These are phyloP conservation scores for Areca catechu DNA, from an alignment of 176 grass and related monocot species.

Conservation along the genomic window DNA sequence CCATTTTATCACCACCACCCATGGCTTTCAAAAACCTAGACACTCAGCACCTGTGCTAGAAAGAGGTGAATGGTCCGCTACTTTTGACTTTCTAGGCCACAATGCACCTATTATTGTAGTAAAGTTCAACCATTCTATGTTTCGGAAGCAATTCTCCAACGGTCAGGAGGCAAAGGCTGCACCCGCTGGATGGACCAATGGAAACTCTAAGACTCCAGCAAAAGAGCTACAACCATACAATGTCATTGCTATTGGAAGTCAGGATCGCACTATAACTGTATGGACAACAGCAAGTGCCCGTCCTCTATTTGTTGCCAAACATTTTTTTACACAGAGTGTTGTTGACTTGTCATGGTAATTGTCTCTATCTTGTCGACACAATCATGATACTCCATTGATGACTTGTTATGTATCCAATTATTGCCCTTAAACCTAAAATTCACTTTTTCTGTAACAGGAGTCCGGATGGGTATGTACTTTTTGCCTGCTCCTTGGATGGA, in stretches of 20 bases:
- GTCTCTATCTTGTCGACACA: conserved; percentile 4
- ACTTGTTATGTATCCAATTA: not conserved
- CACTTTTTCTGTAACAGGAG: conserved; percentile 43
- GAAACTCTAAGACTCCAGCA: conserved; percentile 45
- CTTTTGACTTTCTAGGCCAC: conserved; percentile 98
- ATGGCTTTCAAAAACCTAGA: conserved; percentile 96
- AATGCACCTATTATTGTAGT: conserved; percentile 87
- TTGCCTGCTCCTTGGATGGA: conserved; percentile 94
- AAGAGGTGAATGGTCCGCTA: conserved; percentile 90
- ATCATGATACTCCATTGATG: not conserved
- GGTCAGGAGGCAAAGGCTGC: conserved; percentile 47
- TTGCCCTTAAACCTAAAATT: not conserved
- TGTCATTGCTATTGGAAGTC: conserved; percentile 97
- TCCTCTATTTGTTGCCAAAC: conserved; percentile 92
- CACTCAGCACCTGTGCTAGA: conserved; percentile 97
- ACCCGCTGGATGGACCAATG: conserved; percentile 71
- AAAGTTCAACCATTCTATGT: conserved; percentile 97
- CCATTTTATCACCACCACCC: conserved; percentile 94
- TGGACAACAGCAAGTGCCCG: conserved; percentile 94
- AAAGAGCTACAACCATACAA: conserved; percentile 92
- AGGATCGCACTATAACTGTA: conserved; percentile 94
- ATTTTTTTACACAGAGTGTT: conserved; percentile 95
- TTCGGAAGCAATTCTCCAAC: conserved; percentile 59
- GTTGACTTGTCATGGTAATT: conserved; percentile 97
- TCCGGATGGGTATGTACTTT: conserved; percentile 91